Base-by-base conservation (phyloP, 1,284 basidiomycete species). In the Naganishia liquefaciens region DNA sequence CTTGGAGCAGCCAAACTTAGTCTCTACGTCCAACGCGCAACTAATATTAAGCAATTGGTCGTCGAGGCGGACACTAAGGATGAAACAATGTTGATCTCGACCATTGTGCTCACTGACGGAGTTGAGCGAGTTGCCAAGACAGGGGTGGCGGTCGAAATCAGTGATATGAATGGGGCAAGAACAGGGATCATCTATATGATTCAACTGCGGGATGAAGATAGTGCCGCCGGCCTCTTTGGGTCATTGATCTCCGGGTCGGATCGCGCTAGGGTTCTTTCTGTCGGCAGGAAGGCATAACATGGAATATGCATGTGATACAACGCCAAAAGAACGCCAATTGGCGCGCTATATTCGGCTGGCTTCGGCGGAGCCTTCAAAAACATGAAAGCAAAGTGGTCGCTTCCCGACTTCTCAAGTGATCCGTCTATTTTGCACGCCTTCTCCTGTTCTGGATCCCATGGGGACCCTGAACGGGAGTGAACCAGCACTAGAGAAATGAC, bases 151-250 rank as follows among this genome's bases (percentile, higher is more conserved):
- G 88, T 99, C 66, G 95, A 99, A 79, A 80, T 99, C 64, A 95
- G 91, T 74, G 91, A 96, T 77, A 40, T 60, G 28, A 83, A 86
- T 58, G 95, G 95, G 7, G 79, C 85, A 62, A 85, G 93, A 64
- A 96, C 94, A n/a, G 96, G 96, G 13, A 88, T 98, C 74, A 83
- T 99, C 64, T 98, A 99, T 76, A 97, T 99, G 95, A 87, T 99
- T 62, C 93, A 96, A 79, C 80, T 94, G 49, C 84, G 90, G 70
- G 95, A 90, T 76, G 96, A 99, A 78, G 85, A 84, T 63, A 87
- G 88, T 15, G 93, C 95, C 9, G 84, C 83, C 19, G 91, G 89
- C 2, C 78, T 99, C 62, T 97, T 93, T 76, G 88, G 91, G 71
- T 88, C 87, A 76, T 82, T 99, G 71, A 80, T 99, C 33, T 87